A percentile compares a stretch with the other conserved stretches of the same genome.
phyloP scores from a whole-genome alignment of 2,329 filamentous ascomycete genomes.

The Fusarium sp. region DNA sequence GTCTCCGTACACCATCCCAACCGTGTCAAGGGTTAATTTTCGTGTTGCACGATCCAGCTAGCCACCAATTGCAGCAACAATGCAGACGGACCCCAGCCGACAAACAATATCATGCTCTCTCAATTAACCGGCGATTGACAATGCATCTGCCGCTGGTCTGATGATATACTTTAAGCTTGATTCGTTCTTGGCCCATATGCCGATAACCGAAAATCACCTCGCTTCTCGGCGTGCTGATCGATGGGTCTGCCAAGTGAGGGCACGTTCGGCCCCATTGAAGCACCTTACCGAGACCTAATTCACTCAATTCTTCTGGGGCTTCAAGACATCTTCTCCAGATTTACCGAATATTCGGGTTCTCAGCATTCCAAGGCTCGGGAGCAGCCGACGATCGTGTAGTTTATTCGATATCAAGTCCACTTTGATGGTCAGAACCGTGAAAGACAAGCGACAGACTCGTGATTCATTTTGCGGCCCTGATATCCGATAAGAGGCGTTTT shows the following conservation, averaged over 20 bases:
- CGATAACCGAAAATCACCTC: constrained; percentile 19
- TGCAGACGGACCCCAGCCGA: not conserved
- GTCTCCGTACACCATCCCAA: constrained; percentile 24
- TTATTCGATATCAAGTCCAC: not conserved
- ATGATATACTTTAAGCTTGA: not conserved
- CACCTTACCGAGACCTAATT: not conserved
- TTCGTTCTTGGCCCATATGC: constrained; percentile 2
- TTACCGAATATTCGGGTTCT: constrained; percentile 6
- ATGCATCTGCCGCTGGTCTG: not conserved
- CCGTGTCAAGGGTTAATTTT: not conserved
- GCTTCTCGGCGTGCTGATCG: constrained; percentile 1
- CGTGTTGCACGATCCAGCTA: not conserved
- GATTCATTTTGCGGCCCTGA: constrained; percentile 29
- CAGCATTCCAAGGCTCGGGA: not conserved
- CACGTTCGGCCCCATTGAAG: not conserved
- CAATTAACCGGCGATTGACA: not conserved
- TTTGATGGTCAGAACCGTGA: not conserved
- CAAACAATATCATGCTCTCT: not conserved
- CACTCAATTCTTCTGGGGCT: constrained; percentile 3
- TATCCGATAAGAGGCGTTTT: constrained; percentile 31
- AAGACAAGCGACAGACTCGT: not conserved
- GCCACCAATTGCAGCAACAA: not conserved
- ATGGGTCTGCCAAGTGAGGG: constrained; percentile 3
- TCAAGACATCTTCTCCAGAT: constrained; percentile 9
- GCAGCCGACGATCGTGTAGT: not conserved